Evolutionary conservation across 179 eudicot species (phyloP), one percentile per base, ranked within the genome.

Genomic region (Vitellaria paradoxa): DNA sequence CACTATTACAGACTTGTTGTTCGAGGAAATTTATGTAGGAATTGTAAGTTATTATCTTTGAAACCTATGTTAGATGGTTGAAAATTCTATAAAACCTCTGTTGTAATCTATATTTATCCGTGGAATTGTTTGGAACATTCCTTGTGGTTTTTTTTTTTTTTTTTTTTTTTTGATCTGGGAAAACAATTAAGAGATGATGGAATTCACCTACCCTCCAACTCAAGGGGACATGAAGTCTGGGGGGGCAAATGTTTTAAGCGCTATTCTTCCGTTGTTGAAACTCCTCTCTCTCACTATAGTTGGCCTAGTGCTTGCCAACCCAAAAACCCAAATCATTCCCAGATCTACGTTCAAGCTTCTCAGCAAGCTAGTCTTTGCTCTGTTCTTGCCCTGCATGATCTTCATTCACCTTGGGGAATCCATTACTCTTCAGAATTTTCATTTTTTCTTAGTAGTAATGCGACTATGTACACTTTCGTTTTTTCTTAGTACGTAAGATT

Each of bases 351-450:
- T 91, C 78, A 94, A 92, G 89, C 85, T 94, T 15, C 91, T 94
- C 10, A 91, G 96, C 89, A 94, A 92, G 87, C 97, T 94, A 75
- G 98, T 94, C n/a, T 94, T 94, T 79, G 92, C 89, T 14, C 74
- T 92, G 49, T 92, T 94, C 79, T 85, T 92, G 77, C 97, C 97
- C 17, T 94, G 96, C 67, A 77, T 83, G 49, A 92, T 94, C 73
- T 89, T 94, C 70, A 83, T 85, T 21, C 90, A 92, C 69, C 80
- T 94, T 20, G 98, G 98, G 24, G 85, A 88, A 74, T 86, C 94
- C n/a, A 89, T 94, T 14, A 91, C 93, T 21, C 77, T 86, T 6
- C 6, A 86, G 69, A 92, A 94, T 76, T 85, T 92, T 64, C 52
- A n/a, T n/a, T n/a, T n/a, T n/a, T n/a, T n/a, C n/a, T 66, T 8